Conservation (phyloP, 441 rosid species). For the Gossypium trilobum region DNA sequence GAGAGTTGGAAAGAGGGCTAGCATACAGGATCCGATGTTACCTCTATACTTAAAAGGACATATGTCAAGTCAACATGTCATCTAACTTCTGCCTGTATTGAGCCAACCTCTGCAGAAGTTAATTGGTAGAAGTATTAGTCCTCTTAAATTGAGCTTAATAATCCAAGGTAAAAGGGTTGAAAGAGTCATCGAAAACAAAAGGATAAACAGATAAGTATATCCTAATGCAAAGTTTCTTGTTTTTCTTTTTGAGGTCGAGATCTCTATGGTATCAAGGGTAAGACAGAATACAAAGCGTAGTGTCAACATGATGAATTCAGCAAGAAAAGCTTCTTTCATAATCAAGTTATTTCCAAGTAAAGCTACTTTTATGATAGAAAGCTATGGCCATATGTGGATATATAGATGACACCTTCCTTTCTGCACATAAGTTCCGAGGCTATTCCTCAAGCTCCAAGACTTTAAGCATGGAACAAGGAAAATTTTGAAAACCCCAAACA, state of each 20-base stretch:
- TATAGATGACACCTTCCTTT: not conserved
- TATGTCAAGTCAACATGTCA: constrained; percentile 39
- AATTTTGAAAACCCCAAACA: not conserved
- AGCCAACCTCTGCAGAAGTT: constrained; percentile 55
- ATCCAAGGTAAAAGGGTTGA: not conserved
- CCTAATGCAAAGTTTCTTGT: not conserved
- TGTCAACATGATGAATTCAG: not conserved
- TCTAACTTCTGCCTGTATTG: constrained; percentile 85
- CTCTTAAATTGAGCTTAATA: not conserved
- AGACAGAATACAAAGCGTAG: not conserved
- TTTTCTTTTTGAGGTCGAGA: not conserved
- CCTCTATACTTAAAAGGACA: constrained; percentile 15
- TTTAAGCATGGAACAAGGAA: not conserved
- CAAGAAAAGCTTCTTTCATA: not conserved
- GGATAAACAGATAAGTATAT: not conserved
- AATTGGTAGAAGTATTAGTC: not conserved
- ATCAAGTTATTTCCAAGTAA: not conserved
- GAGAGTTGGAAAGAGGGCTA: not conserved
- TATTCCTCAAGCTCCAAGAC: not conserved
- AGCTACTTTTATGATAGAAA: not conserved
- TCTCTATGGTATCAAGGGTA: not conserved
- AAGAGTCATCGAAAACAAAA: not conserved
- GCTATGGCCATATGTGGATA: not conserved
- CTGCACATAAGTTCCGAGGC: not conserved
- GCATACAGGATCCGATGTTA: constrained; percentile 6